Base-by-base conservation (phyloP, 495 filamentous ascomycete genomes). In the Daldinia loculata region DNA sequence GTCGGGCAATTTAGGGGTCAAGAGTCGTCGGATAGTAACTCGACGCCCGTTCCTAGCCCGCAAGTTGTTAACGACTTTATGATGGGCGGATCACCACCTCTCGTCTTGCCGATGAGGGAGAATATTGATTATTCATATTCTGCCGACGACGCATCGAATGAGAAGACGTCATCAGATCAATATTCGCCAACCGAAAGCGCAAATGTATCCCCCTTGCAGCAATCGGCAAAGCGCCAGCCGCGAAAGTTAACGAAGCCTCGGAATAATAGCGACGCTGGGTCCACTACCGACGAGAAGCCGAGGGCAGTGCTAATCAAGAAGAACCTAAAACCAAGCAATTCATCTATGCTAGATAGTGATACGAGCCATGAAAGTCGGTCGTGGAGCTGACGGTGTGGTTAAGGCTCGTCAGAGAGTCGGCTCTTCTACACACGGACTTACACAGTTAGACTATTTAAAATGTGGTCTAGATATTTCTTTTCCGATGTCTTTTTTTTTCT, bases 231-330 rank as follows among this genome's bases (percentile, higher is more conserved):
- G 22, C 72, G 72, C 3, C 72, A 60, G 60, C 69, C 74, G 19
- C 72, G 71, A 38, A 78, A 79, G 61, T 59, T 78, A 30, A 70
- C 60, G 5, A 78, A 79, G 57, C 66, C 24, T 43, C 74, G 78
- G 14, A 72, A 64, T 17, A 74, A 36, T 34, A 75, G 67, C 65
- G 76, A 75, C 8, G 38, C 52, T 14, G 56, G 30, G 4, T 7
- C 43, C 14, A 26, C 55, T 19, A 56, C 38, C 5, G 55, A 41
- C 30, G 72, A 74, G 38, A 72, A 50, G 15, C 66, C 63, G 6
- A 70, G 56, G 45, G 19, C 58, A 29, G 51, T 69, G 39, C 45
- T 72, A 22, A 69, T 58, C 55, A 66, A 74, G 56, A 71, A 68
- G 66, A 74, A 71, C 34, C 34, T 52, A 11, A 60, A 50, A 14